Conservation (phyloP, 2,329 filamentous ascomycete genomes). For the Daldinia sp. region DNA sequence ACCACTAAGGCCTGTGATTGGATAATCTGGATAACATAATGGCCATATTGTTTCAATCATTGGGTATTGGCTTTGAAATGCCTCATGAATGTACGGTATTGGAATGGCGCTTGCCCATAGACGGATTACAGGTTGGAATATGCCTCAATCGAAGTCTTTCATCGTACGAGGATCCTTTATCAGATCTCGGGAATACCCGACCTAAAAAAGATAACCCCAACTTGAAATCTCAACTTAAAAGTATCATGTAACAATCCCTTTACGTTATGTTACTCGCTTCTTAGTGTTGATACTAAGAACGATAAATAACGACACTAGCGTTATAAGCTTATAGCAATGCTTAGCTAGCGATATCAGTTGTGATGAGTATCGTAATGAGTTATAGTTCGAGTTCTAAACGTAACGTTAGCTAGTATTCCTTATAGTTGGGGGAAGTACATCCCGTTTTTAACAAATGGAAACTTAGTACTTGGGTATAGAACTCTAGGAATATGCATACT, state of each 20-base stretch:
- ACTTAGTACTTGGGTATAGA: neutral
- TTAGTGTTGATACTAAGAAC: neutral
- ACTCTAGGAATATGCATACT: neutral
- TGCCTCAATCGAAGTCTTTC: neutral
- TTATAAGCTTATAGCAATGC: neutral
- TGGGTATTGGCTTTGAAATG: conserved; percentile 17
- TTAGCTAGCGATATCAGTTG: neutral
- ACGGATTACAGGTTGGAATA: neutral
- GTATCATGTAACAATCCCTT: neutral
- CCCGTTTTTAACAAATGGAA: neutral
- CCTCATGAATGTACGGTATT: conserved; percentile 18
- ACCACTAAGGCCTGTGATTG: conserved; percentile 32
- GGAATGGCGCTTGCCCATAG: neutral
- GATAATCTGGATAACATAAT: conserved; percentile 35
- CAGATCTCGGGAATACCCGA: conserved; percentile 22
- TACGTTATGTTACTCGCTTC: neutral
- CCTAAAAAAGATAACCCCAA: too few species aligned
- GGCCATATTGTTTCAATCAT: conserved; percentile 17
- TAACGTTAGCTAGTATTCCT: too few species aligned
- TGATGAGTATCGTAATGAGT: neutral
- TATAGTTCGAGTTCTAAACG: neutral
- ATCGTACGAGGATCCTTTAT: conserved; percentile 7
- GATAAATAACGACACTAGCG: too few species aligned
- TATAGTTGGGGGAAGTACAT: neutral
- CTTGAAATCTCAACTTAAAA: neutral